Evolutionary conservation across 371 early-diverging fungal genomes (phyloP), one percentile per base, ranked within the genome.

Genomic region (Rhizopus delemar): DNA sequence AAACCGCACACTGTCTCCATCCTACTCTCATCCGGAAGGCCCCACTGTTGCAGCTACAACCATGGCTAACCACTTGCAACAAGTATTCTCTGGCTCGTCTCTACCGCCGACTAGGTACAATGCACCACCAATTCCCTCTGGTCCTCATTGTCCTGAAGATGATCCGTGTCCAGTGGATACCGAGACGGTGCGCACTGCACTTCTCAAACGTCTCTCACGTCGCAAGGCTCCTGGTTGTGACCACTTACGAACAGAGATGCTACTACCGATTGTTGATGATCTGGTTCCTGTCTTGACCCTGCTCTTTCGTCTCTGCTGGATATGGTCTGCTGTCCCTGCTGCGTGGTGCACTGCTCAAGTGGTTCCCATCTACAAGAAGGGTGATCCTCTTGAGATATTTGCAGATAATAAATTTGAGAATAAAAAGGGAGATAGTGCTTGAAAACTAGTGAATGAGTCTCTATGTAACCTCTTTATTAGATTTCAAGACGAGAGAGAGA

Each of bases 191-290:
- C 45, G n/a, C 4, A 2, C 31, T 13, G 43, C 34, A 15, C 4
- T 55, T 4, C 3, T 3, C 5, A 9, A 32, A 3, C 43, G 45
- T 5, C 53, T 64, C 8, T 45, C 66, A 9, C 56, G 48, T 4
- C 41, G 57, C 1, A 67, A 67, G n/a, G 60, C 68, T 1, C 65
- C 68, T 34, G 68, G 71, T 38, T 3, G 46, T 8, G 68, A 72
- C 15, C 68, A 65, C 48, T 29, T 72, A 5, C 50, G 57, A 7
- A 58, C 58, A 5, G 66, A 62, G 5, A 72, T 72, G 72, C 56
- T 72, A 0, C 29, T 65, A 15, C 66, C 72, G 2, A 53, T 71
- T 5, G 31, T 39, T 2, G 8, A 15, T 11, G 16, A 36, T 3
- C 29, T 68, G 13, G 35, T 56, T 7, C 49, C 49, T 1, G 0